Evolutionary conservation across 2,329 filamentous ascomycete species (phyloP).

Genomic region (Cyphellophora attinorum): DNA sequence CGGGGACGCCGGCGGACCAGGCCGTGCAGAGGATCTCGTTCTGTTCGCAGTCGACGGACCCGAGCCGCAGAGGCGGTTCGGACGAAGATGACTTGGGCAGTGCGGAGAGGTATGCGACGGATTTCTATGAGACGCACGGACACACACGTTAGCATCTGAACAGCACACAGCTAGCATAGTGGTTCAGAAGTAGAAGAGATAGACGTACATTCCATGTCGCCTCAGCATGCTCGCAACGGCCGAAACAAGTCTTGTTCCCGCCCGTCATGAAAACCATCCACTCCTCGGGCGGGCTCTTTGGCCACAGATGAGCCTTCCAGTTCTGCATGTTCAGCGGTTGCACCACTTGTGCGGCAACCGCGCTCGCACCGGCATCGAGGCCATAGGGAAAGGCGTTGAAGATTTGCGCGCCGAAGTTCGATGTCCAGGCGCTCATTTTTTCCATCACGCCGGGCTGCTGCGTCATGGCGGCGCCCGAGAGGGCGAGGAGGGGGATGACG

Average conservation of each 20-base stretch:
- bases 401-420: background rate
- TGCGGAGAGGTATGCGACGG: too few relatives aligned
- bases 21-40: conserved; percentile 50
- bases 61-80: conserved; percentile 47
- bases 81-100: too few relatives aligned
- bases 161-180: too few relatives aligned
- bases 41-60: conserved; percentile 49
- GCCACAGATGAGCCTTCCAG: conserved; percentile 44
- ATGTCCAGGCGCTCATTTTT: background rate
- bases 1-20: conserved; percentile 48
- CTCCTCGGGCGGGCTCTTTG: conserved; percentile 27
- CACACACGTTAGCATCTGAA: too few relatives aligned
- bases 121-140: too few relatives aligned
- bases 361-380: conserved; percentile 33
- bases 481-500: conserved; percentile 21
- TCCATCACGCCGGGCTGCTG: conserved; percentile 24
- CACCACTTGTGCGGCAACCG: conserved; percentile 41
- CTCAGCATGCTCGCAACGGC: conserved; percentile 45
- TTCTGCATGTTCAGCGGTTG: conserved; percentile 46
- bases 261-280: conserved; percentile 55
- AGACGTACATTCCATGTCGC: conserved; percentile 41
- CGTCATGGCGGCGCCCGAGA: conserved; percentile 40
- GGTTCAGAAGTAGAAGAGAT: too few relatives aligned
- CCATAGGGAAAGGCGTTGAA: conserved; percentile 22
- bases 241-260: conserved; percentile 56